These are phyloP conservation scores for Fonsecaea monophora DNA, from an alignment of 2,329 filamentous ascomycete species.

Conservation along the genomic window DNA sequence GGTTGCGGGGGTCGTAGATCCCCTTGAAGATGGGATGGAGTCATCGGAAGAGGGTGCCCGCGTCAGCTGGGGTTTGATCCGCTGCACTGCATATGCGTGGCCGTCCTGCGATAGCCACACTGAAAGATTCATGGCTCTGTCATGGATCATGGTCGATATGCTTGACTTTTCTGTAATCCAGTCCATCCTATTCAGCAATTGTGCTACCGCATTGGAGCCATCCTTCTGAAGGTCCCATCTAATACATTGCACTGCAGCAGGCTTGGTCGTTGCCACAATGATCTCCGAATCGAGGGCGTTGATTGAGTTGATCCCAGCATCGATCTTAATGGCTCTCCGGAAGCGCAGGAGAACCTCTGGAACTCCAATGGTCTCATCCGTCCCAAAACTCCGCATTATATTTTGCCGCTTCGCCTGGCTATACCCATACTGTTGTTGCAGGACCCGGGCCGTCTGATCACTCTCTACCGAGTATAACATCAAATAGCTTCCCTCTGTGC, in stretches of 20 bases:
- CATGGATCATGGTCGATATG: conserved; percentile 86
- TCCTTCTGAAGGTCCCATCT: conserved; percentile 85
- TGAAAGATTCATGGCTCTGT: conserved; percentile 93
- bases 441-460: conserved; percentile 81
- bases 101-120: conserved; percentile 93
- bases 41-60: conserved; percentile 43
- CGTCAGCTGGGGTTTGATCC: conserved; percentile 56
- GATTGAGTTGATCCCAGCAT: conserved; percentile 88
- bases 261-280: conserved; percentile 87
- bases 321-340: conserved; percentile 96
- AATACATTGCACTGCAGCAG: conserved; percentile 95
- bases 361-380: conserved; percentile 82
- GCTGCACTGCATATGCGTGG: conserved; percentile 87
- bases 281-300: conserved; percentile 91
- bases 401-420: conserved; percentile 56
- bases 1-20: conserved; percentile 48
- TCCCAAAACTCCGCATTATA: conserved; percentile 63
- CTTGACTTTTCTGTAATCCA: conserved; percentile 81
- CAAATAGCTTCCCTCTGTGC: conserved; percentile 82
- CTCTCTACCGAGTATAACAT: conserved; percentile 93
- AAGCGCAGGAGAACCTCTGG: conserved; percentile 90
- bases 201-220: conserved; percentile 86
- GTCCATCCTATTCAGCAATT: conserved; percentile 83
- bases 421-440: conserved; percentile 76
- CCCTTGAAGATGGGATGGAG: conserved; percentile 47